phyloP scores from a whole-genome alignment of 768 basidiomycete genomes.

The Lactarius deliciosus region DNA sequence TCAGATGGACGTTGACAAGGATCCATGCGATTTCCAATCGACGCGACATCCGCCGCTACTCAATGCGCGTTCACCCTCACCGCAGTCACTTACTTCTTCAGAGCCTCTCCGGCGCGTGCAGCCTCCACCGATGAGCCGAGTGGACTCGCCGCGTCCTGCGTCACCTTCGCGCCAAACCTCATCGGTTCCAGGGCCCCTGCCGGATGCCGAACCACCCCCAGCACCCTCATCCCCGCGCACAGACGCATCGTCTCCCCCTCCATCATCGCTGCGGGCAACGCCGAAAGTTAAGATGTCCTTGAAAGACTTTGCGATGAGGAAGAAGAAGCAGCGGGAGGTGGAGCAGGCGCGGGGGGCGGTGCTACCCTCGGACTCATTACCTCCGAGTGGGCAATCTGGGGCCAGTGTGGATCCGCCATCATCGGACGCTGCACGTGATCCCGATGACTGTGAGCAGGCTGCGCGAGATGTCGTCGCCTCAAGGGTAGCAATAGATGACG shows the following conservation, averaged over 20 bases:
- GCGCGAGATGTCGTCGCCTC: neutral
- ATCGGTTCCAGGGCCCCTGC: neutral
- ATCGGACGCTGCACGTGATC: neutral
- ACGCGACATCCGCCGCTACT: neutral
- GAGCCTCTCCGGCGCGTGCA: conserved; percentile 17
- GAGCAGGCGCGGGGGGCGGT: conserved; percentile 12
- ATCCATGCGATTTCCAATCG: neutral
- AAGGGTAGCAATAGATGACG: neutral
- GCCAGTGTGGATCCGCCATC: neutral
- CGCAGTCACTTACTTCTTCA: conserved; percentile 4
- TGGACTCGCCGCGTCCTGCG: neutral
- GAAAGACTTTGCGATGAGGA: conserved; percentile 30
- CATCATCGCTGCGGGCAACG: neutral
- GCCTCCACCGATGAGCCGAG: neutral
- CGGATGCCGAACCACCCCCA: conserved; percentile 9
- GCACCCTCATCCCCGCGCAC: neutral
- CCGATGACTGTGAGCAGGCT: neutral
- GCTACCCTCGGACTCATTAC: neutral
- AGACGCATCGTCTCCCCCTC: conserved; percentile 10
- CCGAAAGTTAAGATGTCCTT: conserved; percentile 31
- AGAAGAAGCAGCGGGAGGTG: conserved; percentile 30
- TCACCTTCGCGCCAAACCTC: neutral
- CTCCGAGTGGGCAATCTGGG: neutral
- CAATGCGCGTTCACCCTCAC: conserved; percentile 14
- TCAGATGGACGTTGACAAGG: conserved; percentile 24